A percentile compares a stretch with the other conserved stretches of the same genome.
Evolutionary conservation across 352 stramenopile species (phyloP).

Genomic region (Phytophthora pluvialis): DNA sequence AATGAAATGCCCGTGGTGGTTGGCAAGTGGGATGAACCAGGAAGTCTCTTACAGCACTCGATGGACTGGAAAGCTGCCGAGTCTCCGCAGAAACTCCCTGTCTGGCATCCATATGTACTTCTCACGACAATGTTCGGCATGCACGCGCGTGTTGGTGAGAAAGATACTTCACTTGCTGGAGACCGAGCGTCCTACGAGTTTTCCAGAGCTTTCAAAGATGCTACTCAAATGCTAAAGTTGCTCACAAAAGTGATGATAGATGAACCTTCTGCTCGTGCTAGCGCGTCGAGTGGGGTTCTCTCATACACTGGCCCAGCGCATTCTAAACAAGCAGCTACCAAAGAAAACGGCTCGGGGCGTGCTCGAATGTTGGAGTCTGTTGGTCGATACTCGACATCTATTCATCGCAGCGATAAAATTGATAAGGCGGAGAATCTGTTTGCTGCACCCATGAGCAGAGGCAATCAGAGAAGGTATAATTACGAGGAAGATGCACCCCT

Average conservation of each 20-base stretch:
- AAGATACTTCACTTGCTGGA: slow-evolving; percentile 74
- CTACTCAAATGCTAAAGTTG: slow-evolving; percentile 86
- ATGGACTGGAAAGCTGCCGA: slow-evolving; percentile 85
- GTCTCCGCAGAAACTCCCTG: slow-evolving; percentile 74
- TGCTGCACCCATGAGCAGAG: slow-evolving; percentile 27
- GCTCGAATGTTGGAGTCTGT: slow-evolving; percentile 51
- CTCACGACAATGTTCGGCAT: slow-evolving; percentile 87
- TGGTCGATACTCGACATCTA: slow-evolving; percentile 74
- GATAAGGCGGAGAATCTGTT: slow-evolving; percentile 85
- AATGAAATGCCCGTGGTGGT: slow-evolving; percentile 83
- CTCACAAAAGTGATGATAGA: slow-evolving; percentile 76
- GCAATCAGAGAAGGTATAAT: slow-evolving; percentile 24
- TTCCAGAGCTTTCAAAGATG: slow-evolving; percentile 76
- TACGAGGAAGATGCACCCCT: slow-evolving; percentile 15
- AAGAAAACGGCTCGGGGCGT: slow-evolving; percentile 21
- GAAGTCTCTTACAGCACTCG: slow-evolving; percentile 64
- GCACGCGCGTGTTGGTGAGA: slow-evolving; percentile 81
- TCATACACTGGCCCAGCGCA: slow-evolving; percentile 45
- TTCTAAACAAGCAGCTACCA: slow-evolving; percentile 19
- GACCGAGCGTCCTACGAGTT: slow-evolving; percentile 71
- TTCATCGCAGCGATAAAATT: slow-evolving; percentile 60
- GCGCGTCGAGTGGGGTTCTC: slow-evolving; percentile 64
- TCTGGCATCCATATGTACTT: slow-evolving; percentile 88
- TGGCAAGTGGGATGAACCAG: slow-evolving; percentile 84
- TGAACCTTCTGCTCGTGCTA: slow-evolving; percentile 63